A percentile compares a stretch with the other conserved stretches of the same genome.
Evolutionary conservation across 208 protist genomes (phyloP).

Genomic region (Strigomonas galati): DNA sequence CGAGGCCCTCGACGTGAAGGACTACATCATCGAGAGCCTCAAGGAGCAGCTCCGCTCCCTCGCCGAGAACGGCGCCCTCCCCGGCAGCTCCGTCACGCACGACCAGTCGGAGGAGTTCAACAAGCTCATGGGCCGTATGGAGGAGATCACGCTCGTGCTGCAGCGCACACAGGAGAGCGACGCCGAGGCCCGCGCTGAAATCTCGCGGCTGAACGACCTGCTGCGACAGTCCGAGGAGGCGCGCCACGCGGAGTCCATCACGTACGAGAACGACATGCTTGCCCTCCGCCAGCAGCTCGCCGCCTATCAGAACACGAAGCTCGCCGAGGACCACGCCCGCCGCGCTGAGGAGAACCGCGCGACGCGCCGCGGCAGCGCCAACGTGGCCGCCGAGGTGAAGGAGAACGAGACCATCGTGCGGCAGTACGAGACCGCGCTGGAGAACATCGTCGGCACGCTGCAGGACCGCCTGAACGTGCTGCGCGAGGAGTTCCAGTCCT

Average conservation of each 20-base stretch:
- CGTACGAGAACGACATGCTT: constrained; percentile 69
- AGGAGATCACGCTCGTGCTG: constrained; percentile 68
- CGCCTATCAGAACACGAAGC: constrained; percentile 55
- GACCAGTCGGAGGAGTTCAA: constrained; percentile 61
- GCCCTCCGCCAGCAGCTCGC: constrained; percentile 60
- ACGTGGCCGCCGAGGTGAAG: constrained; percentile 30
- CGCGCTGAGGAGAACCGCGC: constrained; percentile 28
- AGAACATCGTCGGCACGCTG: constrained; percentile 61
- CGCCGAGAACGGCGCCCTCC: constrained; percentile 34
- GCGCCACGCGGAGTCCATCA: constrained; percentile 55
- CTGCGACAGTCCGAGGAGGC: constrained; percentile 69
- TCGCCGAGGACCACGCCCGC: constrained; percentile 63
- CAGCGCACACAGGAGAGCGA: constrained; percentile 73
- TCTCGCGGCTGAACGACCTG: constrained; percentile 50
- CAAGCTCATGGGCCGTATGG: constrained; percentile 73
- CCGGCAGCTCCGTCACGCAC: constrained; percentile 23
- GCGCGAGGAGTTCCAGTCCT: constrained; percentile 57
- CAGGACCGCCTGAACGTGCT: constrained; percentile 59
- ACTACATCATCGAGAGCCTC: constrained; percentile 78
- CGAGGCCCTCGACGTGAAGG: constrained; percentile 71
- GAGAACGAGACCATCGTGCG: constrained; percentile 74
- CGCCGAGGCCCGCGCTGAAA: constrained; percentile 52
- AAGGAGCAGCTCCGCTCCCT: constrained; percentile 57
- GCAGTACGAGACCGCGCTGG: constrained; percentile 69
- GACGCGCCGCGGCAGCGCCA: constrained; percentile 25